Conservation (phyloP, 768 basidiomycete genomes). For the Panaeolus cyanescens region DNA sequence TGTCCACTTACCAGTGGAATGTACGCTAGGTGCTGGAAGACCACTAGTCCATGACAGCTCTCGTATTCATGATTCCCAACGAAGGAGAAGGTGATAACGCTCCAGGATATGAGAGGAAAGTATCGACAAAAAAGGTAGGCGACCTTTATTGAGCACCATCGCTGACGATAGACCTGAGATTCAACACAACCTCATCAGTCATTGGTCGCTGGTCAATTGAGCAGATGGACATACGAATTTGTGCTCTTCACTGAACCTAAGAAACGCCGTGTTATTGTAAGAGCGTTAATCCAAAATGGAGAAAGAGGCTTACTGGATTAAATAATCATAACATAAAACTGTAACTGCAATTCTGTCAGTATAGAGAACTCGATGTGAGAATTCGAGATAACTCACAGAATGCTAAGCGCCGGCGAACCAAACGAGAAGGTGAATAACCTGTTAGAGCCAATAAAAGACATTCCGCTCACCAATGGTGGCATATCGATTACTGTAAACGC, state of each 20-base stretch:
- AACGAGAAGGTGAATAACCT: background rate
- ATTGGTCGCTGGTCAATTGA: background rate
- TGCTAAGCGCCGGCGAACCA: background rate
- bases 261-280: background rate
- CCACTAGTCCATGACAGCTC: constrained; percentile 19
- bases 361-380: background rate
- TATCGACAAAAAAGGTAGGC: constrained; percentile 41
- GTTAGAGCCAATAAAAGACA: background rate
- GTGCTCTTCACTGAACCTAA: background rate
- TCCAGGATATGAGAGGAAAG: constrained; percentile 35
- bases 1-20: constrained; percentile 2
- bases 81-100: constrained; percentile 31
- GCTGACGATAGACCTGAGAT: constrained; percentile 33
- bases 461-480: background rate
- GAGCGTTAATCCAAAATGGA: background rate
- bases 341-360: background rate
- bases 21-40: background rate
- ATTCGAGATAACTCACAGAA: background rate
- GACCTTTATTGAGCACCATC: constrained; percentile 36
- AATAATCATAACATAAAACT: constrained; percentile 4
- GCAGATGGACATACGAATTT: background rate
- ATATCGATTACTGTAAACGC: background rate
- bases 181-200: background rate
- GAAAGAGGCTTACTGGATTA: constrained; percentile 4
- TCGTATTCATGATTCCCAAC: constrained; percentile 27